Base-by-base conservation (phyloP, 1,284 basidiomycete genomes). In the Spongiforma sp. region DNA sequence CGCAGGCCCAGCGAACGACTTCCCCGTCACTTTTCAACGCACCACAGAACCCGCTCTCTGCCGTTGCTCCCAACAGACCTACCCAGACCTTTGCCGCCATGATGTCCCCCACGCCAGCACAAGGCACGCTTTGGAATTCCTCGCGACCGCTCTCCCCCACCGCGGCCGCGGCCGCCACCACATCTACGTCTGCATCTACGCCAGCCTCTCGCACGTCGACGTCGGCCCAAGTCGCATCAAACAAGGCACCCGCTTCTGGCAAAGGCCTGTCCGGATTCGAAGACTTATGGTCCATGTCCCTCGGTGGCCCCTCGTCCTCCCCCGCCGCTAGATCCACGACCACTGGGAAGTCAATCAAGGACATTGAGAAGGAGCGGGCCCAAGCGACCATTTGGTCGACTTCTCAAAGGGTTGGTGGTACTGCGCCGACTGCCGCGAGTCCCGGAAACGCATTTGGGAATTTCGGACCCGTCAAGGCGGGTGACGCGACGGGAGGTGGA, bases 201-300 rank as follows among this genome's bases (percentile, higher is more conserved):
- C 66, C 68, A 33, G 57, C 53, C 56, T 36, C 65, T 9, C 67
- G 63, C 32, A 32, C 60, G 24, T 58, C 57, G 50, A 30, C 62
- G 11, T 41, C 68, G 7, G 57, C 62, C 15, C 55, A 63, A 8
- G 54, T 60, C 26, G 46, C 54, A 26, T 43, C 61, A 24, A 68
- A 32, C 63, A 76, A 67, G 48, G 48, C 65, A 24, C n/a, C n/a
- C n/a, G n/a, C n/a, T n/a, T n/a, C n/a, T 66, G 59, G 74, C 63
- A 78, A 61, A 68, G 82, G 67, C 71, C 74, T 70, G 74, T 82
- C 70, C 46, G 84, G 83, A 71, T 98, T 98, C 73, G 96, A 97
- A 70, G 96, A 98, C 75, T 79, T 98, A 65, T 98, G 94, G 93
- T 87, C 87, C 24, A 85, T 95, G 81, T 94, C 93, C 2, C 84